These are phyloP conservation scores for Pterocarpus macrocarpus DNA, from an alignment of 306 rosid species.

Conservation along the genomic window DNA sequence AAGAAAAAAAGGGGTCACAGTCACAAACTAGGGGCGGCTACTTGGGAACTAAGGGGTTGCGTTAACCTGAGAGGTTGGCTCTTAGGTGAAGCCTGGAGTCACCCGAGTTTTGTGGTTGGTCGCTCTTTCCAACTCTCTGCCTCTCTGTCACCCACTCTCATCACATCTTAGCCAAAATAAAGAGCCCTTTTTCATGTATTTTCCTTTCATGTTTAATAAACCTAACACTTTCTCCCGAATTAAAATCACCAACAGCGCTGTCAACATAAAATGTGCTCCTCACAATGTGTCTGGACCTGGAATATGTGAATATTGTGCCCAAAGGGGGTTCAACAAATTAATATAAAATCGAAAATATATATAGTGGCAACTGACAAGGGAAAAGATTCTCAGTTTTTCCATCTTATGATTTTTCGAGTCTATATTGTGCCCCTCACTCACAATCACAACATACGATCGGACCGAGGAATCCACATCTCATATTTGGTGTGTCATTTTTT, in stretches of 20 bases:
- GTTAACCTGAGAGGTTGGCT: constrained; percentile 43
- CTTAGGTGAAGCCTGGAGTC: constrained; percentile 69
- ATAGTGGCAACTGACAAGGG: too few relatives aligned
- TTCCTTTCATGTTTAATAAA: neutral
- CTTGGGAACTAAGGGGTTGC: constrained; percentile 51
- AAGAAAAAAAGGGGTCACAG: constrained; percentile 22
- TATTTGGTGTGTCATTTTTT: neutral
- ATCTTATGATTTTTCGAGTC: neutral
- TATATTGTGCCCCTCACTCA: neutral
- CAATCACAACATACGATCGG: neutral
- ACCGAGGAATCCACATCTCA: neutral
- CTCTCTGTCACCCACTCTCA: constrained; percentile 22
- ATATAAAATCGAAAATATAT: too few relatives aligned
- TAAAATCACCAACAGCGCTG: neutral
- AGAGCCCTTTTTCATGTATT: neutral
- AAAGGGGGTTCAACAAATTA: too few relatives aligned
- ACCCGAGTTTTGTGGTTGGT: constrained; percentile 31
- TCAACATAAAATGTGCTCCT: constrained; percentile 9
- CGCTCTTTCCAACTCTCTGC: neutral
- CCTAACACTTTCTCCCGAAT: neutral
- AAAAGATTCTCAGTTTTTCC: too few relatives aligned
- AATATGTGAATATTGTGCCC: neutral
- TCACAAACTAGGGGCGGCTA: constrained; percentile 52
- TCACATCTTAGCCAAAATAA: constrained; percentile 30
- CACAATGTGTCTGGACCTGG: neutral